A percentile compares a stretch with the other conserved stretches of the same genome.
Conservation (phyloP, 371 early-diverging fungal genomes). For the Zopfochytrium polystomum region DNA sequence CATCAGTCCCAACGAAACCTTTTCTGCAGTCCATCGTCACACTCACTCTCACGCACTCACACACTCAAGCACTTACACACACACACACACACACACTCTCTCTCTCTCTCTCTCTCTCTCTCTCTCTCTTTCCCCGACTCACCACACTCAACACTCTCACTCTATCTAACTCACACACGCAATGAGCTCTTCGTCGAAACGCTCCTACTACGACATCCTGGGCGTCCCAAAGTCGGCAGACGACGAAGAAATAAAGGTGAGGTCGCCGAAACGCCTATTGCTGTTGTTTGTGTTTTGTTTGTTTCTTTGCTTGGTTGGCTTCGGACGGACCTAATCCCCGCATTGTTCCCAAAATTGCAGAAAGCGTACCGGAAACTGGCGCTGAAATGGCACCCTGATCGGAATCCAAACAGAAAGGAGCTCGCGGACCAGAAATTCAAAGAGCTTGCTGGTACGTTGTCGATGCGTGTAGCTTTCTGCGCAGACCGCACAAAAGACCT, state of each 20-base stretch:
- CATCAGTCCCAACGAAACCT: too few species aligned
- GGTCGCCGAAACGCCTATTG: too few species aligned
- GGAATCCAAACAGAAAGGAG: constrained; percentile 71
- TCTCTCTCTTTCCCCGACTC: too few species aligned
- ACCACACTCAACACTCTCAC: too few species aligned
- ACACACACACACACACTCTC: too few species aligned
- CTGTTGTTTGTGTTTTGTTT: not conserved
- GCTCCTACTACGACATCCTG: constrained; percentile 43
- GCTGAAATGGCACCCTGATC: constrained; percentile 65
- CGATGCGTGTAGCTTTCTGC: constrained; percentile 23
- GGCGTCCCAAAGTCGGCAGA: constrained; percentile 48
- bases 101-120: too few species aligned
- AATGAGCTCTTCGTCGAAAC: too few species aligned
- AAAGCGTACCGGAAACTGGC: constrained; percentile 60
- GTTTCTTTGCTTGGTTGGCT: not conserved
- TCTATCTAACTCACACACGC: too few species aligned
- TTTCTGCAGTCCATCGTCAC: too few species aligned
- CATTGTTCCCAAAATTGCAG: not conserved
- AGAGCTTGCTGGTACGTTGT: constrained; percentile 60
- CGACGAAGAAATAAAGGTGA: constrained; percentile 49
- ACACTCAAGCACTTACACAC: too few species aligned
- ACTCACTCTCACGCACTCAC: too few species aligned
- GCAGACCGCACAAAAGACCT: constrained; percentile 45
- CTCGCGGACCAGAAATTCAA: constrained; percentile 82
- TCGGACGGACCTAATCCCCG: too few species aligned